Percentiles rank a stretch among this genome's conserved stretches.
phyloP scores from a whole-genome alignment of 495 filamentous ascomycete species.

The Daldinia caldariorum region DNA sequence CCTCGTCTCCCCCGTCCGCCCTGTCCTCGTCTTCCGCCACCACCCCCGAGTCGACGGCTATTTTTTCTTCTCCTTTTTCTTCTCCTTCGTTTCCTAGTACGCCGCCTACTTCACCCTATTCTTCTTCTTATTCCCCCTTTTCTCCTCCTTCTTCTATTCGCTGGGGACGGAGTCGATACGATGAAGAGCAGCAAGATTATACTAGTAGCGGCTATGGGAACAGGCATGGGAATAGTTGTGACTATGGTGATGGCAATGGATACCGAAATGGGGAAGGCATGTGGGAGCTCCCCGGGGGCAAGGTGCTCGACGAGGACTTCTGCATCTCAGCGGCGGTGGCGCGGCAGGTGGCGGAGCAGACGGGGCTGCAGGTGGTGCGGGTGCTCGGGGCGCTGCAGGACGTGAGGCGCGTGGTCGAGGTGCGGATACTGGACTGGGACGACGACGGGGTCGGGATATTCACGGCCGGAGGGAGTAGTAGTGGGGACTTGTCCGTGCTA shows the following conservation, averaged over 20 bases:
- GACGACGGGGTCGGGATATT: constrained; percentile 41
- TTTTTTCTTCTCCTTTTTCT: not conserved
- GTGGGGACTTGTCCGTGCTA: constrained; percentile 9
- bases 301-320: constrained; percentile 39
- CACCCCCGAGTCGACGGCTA: too few species aligned
- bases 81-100: not conserved
- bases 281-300: constrained; percentile 47
- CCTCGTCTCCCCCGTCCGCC: not conserved
- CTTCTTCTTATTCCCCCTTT: not conserved
- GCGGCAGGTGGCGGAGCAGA: constrained; percentile 38
- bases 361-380: constrained; percentile 34
- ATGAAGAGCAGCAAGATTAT: not conserved
- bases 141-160: not conserved
- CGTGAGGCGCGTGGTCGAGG: constrained; percentile 30
- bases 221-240: too few species aligned
- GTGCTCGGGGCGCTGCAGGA: constrained; percentile 41
- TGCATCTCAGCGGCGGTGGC: constrained; percentile 43
- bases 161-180: not conserved
- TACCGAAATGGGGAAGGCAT: not conserved
- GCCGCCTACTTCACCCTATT: not conserved
- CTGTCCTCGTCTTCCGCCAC: not conserved
- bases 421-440: constrained; percentile 40
- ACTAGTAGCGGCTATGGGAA: not conserved
- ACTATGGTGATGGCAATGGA: not conserved
- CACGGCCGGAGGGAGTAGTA: not conserved